Base-by-base conservation (phyloP, 148 eudicot species). In the Drosera capensis region DNA sequence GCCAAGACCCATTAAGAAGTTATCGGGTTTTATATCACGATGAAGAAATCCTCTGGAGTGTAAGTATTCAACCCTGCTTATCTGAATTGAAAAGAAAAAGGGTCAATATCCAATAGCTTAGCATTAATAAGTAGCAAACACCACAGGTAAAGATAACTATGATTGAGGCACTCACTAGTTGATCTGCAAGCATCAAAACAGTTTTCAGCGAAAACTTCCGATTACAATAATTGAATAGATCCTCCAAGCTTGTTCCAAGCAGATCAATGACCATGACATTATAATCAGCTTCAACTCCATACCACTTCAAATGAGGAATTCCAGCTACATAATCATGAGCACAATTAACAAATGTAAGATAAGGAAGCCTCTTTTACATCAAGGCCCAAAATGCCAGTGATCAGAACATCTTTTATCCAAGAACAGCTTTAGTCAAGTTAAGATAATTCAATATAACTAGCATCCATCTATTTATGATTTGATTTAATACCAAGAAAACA, bases 11-110 rank as follows among this genome's bases (percentile, higher is more conserved):
- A 84, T 84, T 36, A 84, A 52, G 48, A 84, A 84, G 62, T 84
- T 84, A 62, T 84, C 95, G 31, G 95, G 95, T 55, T 84, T 84
- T 43, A 84, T 84, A 54, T 84, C 95, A 65, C 95, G 95, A 70
- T 84, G 95, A 67, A 84, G 95, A 62, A 84, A 80, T 29, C 95
- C 85, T 75, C 75, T 77, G 5, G 86, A 65, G 46, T 84, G 95
- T 74, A 80, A 73, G 65, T 74, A 77, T 52, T 84, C 95, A 51
- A 84, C 86, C 59, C 95, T 71, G 48, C 70, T 77, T 49, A 84
- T 77, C 95, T 84, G 66, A 49, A 68, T 51, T 18, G 8, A 40
- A 22, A 46, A 14, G 21, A 5, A n/a, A n/a, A n/a, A n/a, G n/a
- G n/a, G n/a, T n/a, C n/a, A n/a, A n/a, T n/a, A n/a, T n/a, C n/a